Percentiles rank a stretch among this genome's conserved stretches.
phyloP scores from a whole-genome alignment of 192 early-diverging fungal genomes.

The Coemansia sp. region DNA sequence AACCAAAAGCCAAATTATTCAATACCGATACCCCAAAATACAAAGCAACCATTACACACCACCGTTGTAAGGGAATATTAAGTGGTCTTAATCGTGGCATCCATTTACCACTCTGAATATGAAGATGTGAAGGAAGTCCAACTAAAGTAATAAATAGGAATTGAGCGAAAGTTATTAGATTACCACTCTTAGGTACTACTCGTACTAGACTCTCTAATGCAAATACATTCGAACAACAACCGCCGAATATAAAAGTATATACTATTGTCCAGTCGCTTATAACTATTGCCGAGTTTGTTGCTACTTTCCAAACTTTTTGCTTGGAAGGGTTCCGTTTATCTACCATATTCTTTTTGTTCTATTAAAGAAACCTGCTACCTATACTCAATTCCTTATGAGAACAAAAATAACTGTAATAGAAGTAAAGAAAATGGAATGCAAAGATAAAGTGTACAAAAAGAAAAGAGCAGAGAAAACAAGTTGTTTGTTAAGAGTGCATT shows the following conservation, averaged over 20 bases:
- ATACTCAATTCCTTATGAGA: too few species aligned
- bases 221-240: constrained; percentile 87
- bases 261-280: constrained; percentile 61
- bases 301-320: too few species aligned
- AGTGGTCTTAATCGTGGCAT: constrained; percentile 58
- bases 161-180: constrained; percentile 81
- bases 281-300: too few species aligned
- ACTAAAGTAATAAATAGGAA: constrained; percentile 76
- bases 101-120: constrained; percentile 25
- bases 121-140: constrained; percentile 61
- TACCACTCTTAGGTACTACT: constrained; percentile 59
- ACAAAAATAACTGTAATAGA: too few species aligned
- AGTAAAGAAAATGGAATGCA: too few species aligned
- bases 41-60: constrained; percentile 73
- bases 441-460: too few species aligned
- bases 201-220: constrained; percentile 75
- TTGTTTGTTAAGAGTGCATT: too few species aligned
- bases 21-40: constrained; percentile 78
- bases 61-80: constrained; percentile 66
- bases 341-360: too few species aligned
- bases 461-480: too few species aligned
- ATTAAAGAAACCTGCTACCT: too few species aligned
- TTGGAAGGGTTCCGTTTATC: too few species aligned
- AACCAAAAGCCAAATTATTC: constrained; percentile 81
- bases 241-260: constrained; percentile 75